phyloP scores from a whole-genome alignment of 192 early-diverging fungal genomes.

The Coemansia sp. region DNA sequence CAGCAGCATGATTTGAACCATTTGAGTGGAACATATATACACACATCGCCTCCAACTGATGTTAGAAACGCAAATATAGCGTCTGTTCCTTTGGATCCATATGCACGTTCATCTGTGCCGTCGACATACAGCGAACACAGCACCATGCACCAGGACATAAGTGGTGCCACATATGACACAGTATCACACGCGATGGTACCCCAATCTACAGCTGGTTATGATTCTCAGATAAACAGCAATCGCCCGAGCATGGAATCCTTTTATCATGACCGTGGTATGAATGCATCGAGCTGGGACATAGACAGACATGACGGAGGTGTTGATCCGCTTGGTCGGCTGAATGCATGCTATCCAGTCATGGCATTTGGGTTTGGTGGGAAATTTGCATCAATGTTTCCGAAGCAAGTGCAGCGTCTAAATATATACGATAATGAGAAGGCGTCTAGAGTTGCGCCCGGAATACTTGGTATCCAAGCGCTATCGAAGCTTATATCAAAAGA shows the following conservation, averaged over 20 bases:
- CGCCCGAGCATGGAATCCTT: slow-evolving; percentile 29
- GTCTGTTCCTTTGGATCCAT: not conserved
- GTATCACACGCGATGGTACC: not conserved
- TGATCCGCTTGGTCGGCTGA: slow-evolving; percentile 37
- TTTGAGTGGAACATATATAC: not conserved
- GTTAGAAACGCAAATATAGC: not conserved
- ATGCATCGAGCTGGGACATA: not conserved
- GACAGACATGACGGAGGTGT: not conserved
- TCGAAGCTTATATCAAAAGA: slow-evolving; percentile 42
- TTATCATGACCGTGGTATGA: slow-evolving; percentile 21
- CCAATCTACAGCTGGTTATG: slow-evolving; percentile 8
- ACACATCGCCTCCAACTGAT: not conserved
- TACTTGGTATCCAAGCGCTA: slow-evolving; percentile 55
- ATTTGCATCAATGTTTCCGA: slow-evolving; percentile 68
- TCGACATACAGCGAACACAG: not conserved
- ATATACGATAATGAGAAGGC: slow-evolving; percentile 39
- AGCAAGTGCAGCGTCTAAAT: slow-evolving; percentile 59
- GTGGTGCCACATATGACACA: not conserved
- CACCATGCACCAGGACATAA: not conserved
- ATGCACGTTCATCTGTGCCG: slow-evolving; percentile 2
- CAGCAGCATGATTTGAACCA: not conserved
- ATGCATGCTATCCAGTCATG: slow-evolving; percentile 57
- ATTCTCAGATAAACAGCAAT: slow-evolving; percentile 22
- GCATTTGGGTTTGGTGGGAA: slow-evolving; percentile 78
- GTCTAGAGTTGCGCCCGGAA: slow-evolving; percentile 55